Percentiles rank a stretch among this genome's conserved stretches.
Conservation (phyloP, 805 yeast genomes). For the Ogataea kodamae region DNA sequence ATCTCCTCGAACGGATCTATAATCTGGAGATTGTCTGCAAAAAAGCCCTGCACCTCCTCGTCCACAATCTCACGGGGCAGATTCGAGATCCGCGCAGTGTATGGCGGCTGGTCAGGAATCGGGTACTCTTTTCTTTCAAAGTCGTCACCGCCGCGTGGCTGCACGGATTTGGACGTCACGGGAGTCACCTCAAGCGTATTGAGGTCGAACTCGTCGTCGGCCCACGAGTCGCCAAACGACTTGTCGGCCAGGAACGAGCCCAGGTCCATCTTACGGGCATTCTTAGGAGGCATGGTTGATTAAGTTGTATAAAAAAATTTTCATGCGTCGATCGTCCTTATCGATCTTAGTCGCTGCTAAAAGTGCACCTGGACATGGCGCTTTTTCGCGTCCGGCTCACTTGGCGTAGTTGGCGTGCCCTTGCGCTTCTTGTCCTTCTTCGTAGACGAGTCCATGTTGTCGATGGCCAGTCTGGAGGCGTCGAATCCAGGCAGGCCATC, state of each 20-base stretch:
- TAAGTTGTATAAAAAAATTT: slow-evolving; percentile 4
- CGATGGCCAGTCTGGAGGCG: slow-evolving; percentile 60
- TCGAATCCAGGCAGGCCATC: slow-evolving; percentile 79
- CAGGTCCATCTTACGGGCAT: slow-evolving; percentile 69
- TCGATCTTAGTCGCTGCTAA: neutral
- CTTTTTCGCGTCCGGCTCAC: slow-evolving; percentile 27
- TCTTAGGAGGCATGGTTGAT: slow-evolving; percentile 54
- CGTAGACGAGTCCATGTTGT: slow-evolving; percentile 33
- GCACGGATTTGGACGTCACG: slow-evolving; percentile 9
- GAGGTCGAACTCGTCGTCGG: slow-evolving; percentile 76
- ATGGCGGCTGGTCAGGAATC: slow-evolving; percentile 89
- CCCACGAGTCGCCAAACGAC: slow-evolving; percentile 76
- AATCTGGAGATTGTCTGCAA: slow-evolving; percentile 50
- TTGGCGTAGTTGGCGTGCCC: slow-evolving; percentile 20
- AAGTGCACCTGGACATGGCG: slow-evolving; percentile 35
- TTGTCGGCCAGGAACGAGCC: slow-evolving; percentile 80
- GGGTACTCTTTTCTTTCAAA: slow-evolving; percentile 68
- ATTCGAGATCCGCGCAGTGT: slow-evolving; percentile 82
- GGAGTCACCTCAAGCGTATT: slow-evolving; percentile 20
- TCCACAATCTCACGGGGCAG: slow-evolving; percentile 80
- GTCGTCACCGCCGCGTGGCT: slow-evolving; percentile 18
- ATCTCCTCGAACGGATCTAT: slow-evolving; percentile 50
- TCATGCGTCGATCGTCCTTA: slow-evolving; percentile 9
- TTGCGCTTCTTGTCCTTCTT: slow-evolving; percentile 30
- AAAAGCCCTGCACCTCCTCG: slow-evolving; percentile 55